Conservation (phyloP, 768 basidiomycete genomes). For the Pleurotus platypus region DNA sequence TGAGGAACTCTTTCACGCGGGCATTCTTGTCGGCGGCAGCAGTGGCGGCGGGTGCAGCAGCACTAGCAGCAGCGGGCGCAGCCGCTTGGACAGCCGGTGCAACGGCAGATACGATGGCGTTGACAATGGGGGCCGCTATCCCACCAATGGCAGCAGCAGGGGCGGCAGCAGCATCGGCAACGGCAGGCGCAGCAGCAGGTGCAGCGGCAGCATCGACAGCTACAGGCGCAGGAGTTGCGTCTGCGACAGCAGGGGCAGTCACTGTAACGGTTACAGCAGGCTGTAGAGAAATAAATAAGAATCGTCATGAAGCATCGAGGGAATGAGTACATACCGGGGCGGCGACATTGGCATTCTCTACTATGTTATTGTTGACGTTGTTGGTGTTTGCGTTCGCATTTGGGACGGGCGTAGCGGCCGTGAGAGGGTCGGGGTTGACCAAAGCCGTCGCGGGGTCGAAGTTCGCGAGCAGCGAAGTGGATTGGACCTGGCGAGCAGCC, state of each 20-base stretch:
- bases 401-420: slow-evolving; percentile 2
- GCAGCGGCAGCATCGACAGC: neutral
- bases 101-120: neutral
- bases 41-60: neutral
- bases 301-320: too few species aligned
- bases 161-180: neutral
- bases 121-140: neutral
- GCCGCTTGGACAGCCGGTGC: neutral
- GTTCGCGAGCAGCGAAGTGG: neutral
- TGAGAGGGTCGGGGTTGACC: slow-evolving; percentile 3
- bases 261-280: neutral
- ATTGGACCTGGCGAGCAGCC: neutral
- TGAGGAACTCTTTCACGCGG: slow-evolving; percentile 4
- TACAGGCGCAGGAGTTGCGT: neutral
- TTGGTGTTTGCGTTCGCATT: neutral
- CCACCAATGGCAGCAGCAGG: neutral
- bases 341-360: neutral
- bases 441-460: slow-evolving; percentile 2
- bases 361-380: neutral
- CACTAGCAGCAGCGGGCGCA: neutral
- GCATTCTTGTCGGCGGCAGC: neutral
- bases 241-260: neutral
- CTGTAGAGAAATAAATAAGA: neutral
- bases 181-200: neutral
- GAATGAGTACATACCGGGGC: neutral